Base-by-base conservation (phyloP, 1,284 basidiomycete species). In the Ceratobasidium sp. region DNA sequence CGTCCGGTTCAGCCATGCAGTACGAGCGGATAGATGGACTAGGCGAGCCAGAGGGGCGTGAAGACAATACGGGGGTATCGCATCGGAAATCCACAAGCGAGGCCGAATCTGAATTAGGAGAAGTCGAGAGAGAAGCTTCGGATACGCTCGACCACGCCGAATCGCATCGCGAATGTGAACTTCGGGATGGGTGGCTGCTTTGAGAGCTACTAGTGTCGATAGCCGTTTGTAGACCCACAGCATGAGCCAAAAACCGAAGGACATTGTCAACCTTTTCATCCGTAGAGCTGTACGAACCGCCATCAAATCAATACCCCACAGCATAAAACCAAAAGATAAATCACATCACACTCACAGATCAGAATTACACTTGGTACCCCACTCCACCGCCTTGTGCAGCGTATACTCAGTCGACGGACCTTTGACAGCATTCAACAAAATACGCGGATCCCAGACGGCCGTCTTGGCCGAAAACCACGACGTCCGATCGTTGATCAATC, bases 261-360 rank as follows among this genome's bases (percentile, higher is more conserved):
- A 75, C 71, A 40, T 65, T 75, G 61, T 75, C 71, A n/a, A 75
- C 61, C 61, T 75, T 48, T 42, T 75, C 71, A 12, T 75, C 71
- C 15, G 40, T 44, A 12, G 71, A 75, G 12, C 71, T 75, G n/a
- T 28, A 20, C 23, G 26, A 56, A 13, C 33, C 33, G 33, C 33
- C 33, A 33, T 33, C 33, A 33, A 33, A 33, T 33, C 33, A 33
- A 33, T 33, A 33, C 33, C 33, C 4, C 33, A 33, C 59, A 38
- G 59, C 56, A 48, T 20, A 13, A 65, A 38, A 20, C 12, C 42
- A 64, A 48, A 42, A 42, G 17, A 42, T 40, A 17, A 23, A 67
- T 3, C 65, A 9, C 3, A 33, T 44, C 5, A 26, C 59, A 75
- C 71, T 75, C 52, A 75, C 71, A 75, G 46, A 65, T 75, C 71